Evolutionary conservation across 306 rosid genomes (phyloP).

Genomic region (Cicer pinnatifidum): DNA sequence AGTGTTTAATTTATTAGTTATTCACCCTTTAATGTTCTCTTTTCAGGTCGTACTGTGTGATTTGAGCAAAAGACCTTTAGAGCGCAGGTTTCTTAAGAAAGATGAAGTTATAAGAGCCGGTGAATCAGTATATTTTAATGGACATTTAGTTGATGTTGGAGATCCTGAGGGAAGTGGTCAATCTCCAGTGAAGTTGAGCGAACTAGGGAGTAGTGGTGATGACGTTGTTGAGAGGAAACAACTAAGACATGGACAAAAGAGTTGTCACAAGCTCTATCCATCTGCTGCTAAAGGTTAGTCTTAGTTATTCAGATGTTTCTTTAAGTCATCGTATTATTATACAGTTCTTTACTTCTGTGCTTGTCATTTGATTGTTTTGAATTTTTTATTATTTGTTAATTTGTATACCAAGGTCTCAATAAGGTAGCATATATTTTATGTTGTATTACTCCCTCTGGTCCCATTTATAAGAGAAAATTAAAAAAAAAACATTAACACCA

Average conservation of each 20-base stretch:
- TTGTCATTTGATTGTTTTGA: conserved; percentile 39
- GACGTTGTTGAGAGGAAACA: conserved; percentile 44
- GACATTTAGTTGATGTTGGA: conserved; percentile 73
- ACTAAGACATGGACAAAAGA: conserved; percentile 44
- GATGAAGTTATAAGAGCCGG: conserved; percentile 65
- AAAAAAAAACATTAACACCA: no score
- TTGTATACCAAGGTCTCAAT: conserved; percentile 13
- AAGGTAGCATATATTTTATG: conserved; percentile 13
- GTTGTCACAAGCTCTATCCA: conserved; percentile 40
- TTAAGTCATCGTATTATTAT: conserved; percentile 6
- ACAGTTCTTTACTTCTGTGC: conserved; percentile 12
- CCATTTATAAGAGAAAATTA: no score
- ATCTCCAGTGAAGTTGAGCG: conserved; percentile 45
- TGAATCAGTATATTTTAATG: conserved; percentile 57
- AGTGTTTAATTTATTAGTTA: conserved; percentile 21
- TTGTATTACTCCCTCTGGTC: background rate
- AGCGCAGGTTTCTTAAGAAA: conserved; percentile 63
- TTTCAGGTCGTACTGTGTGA: conserved; percentile 69
- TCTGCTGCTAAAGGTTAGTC: conserved; percentile 56
- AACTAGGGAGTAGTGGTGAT: conserved; percentile 37
- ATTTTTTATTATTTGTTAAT: background rate
- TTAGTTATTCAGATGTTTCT: background rate
- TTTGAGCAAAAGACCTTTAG: conserved; percentile 58
- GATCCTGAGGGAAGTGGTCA: conserved; percentile 58
- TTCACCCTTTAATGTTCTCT: conserved; percentile 29